These are phyloP conservation scores for Metrosideros polymorpha DNA, from an alignment of 441 rosid genomes.

Conservation along the genomic window DNA sequence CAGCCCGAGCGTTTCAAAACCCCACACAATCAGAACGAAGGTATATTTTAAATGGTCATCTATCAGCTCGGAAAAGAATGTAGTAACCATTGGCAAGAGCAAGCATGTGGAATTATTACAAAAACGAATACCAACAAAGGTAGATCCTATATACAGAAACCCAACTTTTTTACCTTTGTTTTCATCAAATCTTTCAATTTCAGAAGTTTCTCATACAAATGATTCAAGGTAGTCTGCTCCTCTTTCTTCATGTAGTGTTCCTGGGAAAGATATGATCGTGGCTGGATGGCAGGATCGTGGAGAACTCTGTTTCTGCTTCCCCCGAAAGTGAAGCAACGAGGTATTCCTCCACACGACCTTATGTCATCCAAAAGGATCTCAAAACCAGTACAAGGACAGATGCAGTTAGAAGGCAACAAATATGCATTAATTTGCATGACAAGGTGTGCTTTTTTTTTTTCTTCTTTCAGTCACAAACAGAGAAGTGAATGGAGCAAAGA, in stretches of 20 bases:
- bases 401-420: not conserved
- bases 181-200: slow-evolving; percentile 74
- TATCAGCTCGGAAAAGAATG: not conserved
- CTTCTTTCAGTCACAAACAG: too few species aligned
- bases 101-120: not conserved
- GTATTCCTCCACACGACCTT: slow-evolving; percentile 38
- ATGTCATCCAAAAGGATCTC: not conserved
- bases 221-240: slow-evolving; percentile 77
- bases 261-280: slow-evolving; percentile 55
- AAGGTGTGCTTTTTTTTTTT: too few species aligned
- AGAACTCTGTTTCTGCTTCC: slow-evolving; percentile 66
- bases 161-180: slow-evolving; percentile 41
- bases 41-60: not conserved
- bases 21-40: not conserved
- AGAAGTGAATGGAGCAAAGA: too few species aligned
- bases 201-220: slow-evolving; percentile 86
- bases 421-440: too few species aligned
- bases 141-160: not conserved
- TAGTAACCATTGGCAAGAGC: not conserved
- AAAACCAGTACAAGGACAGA: not conserved
- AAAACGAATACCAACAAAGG: not conserved
- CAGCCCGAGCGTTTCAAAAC: slow-evolving; percentile 37
- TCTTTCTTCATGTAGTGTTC: slow-evolving; percentile 63
- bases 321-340: slow-evolving; percentile 82
- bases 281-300: slow-evolving; percentile 62